These are phyloP conservation scores for Rugosomyces carneus DNA, from an alignment of 1,284 basidiomycete genomes.

Conservation along the genomic window DNA sequence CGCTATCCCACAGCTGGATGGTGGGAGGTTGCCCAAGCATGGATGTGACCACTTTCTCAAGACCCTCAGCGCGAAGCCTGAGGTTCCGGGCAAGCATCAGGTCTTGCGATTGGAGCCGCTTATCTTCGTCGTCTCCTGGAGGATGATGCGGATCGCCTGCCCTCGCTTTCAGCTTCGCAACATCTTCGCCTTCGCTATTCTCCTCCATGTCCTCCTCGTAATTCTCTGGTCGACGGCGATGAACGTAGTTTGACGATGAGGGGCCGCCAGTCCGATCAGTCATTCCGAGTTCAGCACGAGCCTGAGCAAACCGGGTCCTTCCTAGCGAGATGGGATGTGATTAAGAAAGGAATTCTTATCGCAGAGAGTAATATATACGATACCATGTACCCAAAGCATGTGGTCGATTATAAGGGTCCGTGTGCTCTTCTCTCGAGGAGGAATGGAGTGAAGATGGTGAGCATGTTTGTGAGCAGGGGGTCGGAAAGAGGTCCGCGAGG, in stretches of 20 bases:
- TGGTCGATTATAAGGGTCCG: slow-evolving; percentile 78
- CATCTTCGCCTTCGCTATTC: slow-evolving; percentile 59
- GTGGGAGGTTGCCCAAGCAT: slow-evolving; percentile 75
- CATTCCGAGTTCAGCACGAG: slow-evolving; percentile 75
- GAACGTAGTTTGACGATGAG: slow-evolving; percentile 45
- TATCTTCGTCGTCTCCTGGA: slow-evolving; percentile 54
- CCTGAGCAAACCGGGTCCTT: slow-evolving; percentile 74
- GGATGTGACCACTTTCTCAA: slow-evolving; percentile 72
- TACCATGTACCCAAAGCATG: slow-evolving; percentile 72
- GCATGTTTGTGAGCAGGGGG: slow-evolving; percentile 67
- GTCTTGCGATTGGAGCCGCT: slow-evolving; percentile 50
- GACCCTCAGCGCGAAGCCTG: slow-evolving; percentile 63
- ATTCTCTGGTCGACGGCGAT: slow-evolving; percentile 63
- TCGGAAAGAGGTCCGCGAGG: slow-evolving; percentile 33
- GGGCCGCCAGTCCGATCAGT: slow-evolving; percentile 68
- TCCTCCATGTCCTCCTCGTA: slow-evolving; percentile 67
- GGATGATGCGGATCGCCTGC: slow-evolving; percentile 45
- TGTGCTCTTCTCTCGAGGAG: slow-evolving; percentile 73
- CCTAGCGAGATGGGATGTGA: slow-evolving; percentile 24
- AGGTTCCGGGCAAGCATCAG: slow-evolving; percentile 54
- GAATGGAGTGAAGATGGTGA: slow-evolving; percentile 70
- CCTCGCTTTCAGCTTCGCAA: slow-evolving; percentile 44
- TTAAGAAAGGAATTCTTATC: neutral
- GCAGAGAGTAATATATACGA: slow-evolving; percentile 14
- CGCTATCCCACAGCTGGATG: slow-evolving; percentile 43